phyloP scores from a whole-genome alignment of 108 stramenopile genomes.

The Skeletonema grethae region DNA sequence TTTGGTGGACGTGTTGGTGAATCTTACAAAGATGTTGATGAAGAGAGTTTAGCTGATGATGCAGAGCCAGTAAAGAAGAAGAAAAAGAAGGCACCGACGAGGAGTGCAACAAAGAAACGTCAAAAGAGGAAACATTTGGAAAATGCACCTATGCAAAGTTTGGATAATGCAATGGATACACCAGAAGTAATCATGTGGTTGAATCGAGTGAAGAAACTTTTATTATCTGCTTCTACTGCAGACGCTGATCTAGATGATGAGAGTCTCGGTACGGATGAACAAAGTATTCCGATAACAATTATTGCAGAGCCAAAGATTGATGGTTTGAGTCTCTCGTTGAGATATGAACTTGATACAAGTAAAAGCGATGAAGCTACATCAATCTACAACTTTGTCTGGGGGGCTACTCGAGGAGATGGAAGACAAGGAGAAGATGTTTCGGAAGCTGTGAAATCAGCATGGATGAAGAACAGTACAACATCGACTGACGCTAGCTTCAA shows the following conservation, averaged over 20 bases:
- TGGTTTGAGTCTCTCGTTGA: constrained; percentile 85
- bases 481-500: neutral
- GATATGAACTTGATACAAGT: constrained; percentile 53
- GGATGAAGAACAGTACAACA: constrained; percentile 38
- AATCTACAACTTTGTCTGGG: constrained; percentile 66
- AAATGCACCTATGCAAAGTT: constrained; percentile 70
- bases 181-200: constrained; percentile 66
- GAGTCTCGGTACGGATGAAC: neutral
- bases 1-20: constrained; percentile 79
- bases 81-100: constrained; percentile 6
- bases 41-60: neutral
- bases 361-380: neutral
- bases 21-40: constrained; percentile 10
- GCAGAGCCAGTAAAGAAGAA: constrained; percentile 1
- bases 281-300: constrained; percentile 43
- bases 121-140: constrained; percentile 49
- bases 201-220: constrained; percentile 56
- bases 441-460: constrained; percentile 42
- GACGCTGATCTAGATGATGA: constrained; percentile 5
- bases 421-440: constrained; percentile 83
- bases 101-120: constrained; percentile 3
- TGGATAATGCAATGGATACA: constrained; percentile 77
- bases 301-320: constrained; percentile 95
- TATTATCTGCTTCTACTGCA: constrained; percentile 5
- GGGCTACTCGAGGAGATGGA: constrained; percentile 92